Base-by-base conservation (phyloP, 2,329 filamentous ascomycete species). In the Aspergillus floridensis region DNA sequence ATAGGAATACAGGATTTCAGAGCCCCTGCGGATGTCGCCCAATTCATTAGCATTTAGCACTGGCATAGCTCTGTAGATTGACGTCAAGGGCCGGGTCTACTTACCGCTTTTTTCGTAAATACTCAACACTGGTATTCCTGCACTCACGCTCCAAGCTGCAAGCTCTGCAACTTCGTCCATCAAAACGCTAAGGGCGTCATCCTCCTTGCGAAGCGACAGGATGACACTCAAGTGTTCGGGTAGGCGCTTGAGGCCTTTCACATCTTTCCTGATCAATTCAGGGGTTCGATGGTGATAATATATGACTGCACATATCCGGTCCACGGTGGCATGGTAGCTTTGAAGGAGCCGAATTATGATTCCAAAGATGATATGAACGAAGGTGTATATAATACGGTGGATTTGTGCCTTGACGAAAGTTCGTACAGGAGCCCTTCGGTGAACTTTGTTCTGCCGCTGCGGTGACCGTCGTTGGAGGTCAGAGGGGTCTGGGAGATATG, bases 271-370 rank as follows among this genome's bases (percentile, higher is more conserved):
- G 67, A 99, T 96, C 72, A 96, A 86, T 72, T 96, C 91, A 7
- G 95, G 95, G 0, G 93, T 96, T 55, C 91, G 90, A 76, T 99
- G 95, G 78, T 99, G 96, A 79, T 99, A 95, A 75, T 93, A 93
- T 57, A 96, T 82, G 62, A 98, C 84, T 10, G 91, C 90, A 56
- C 92, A 85, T 64, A 93, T 80, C 60, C 90, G 88, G 73, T 95
- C 90, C 66, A 87, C 81, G 53, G 96, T 83, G 8, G 88, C 85
- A 74, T 93, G 89, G 78, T 92, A 95, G 57, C 87, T 86, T 72
- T 92, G 88, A 59, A 93, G 88, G 59, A 91, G 77, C 63, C 92
- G 89, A 66, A 97, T 88, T 74, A 95, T 96, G 65, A 98, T 80
- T 6, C 91, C 93, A 78, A 96, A 98, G 66, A 96, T 74, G 63